These are phyloP conservation scores for Trametes polyzona DNA, from an alignment of 1,284 basidiomycete species.

Conservation along the genomic window DNA sequence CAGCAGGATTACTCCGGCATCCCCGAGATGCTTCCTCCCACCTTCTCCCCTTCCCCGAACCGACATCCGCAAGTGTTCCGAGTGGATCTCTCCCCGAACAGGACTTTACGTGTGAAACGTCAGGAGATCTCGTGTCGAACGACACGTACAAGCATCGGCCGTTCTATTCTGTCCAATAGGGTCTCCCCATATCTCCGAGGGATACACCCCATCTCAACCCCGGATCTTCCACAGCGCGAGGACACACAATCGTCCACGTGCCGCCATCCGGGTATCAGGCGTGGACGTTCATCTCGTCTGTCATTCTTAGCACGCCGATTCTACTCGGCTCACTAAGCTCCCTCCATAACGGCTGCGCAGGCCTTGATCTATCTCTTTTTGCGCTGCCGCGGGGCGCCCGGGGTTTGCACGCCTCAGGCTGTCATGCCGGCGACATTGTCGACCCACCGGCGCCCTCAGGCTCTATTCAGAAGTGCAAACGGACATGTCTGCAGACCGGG, in stretches of 20 bases:
- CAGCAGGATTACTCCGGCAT: no score
- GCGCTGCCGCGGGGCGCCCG: background rate
- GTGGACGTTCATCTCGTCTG: background rate
- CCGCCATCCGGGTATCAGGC: background rate
- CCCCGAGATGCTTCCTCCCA: no score
- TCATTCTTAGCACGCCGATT: background rate
- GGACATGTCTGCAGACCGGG: no score
- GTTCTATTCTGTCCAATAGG: background rate
- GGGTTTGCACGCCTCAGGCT: no score
- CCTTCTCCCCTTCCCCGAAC: no score
- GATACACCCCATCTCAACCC: background rate
- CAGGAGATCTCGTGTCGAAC: background rate
- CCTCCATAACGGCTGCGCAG: background rate
- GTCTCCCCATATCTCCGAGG: background rate
- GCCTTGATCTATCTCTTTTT: background rate
- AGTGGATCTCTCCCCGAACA: no score
- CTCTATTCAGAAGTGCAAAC: background rate
- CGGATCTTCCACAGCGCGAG: background rate
- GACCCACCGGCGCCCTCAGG: no score
- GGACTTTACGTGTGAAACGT: no score
- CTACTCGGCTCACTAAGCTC: background rate
- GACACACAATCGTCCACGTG: constrained; percentile 3
- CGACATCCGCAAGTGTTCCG: no score
- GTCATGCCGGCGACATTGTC: no score
- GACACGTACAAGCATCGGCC: background rate